Evolutionary conservation across 805 yeast species (phyloP).

Genomic region (Debaryomyces prosopidis): DNA sequence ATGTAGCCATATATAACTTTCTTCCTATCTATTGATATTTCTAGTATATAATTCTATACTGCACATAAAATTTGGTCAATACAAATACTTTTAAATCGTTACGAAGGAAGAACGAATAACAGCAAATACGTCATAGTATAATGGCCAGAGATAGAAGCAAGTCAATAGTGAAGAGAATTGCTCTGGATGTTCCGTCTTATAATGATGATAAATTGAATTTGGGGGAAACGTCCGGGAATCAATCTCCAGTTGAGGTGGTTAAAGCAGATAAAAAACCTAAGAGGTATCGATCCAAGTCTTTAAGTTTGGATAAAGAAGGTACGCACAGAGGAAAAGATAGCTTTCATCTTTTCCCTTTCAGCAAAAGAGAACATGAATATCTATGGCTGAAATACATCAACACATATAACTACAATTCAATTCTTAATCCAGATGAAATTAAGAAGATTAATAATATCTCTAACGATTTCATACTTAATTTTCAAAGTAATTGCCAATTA

Average conservation of each 20-base stretch:
- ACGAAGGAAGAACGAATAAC: too few relatives aligned
- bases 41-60: not conserved
- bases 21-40: not conserved
- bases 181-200: slow-evolving; percentile 48
- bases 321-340: not conserved
- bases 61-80: not conserved
- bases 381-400: slow-evolving; percentile 36
- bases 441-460: slow-evolving; percentile 36
- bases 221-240: slow-evolving; percentile 9
- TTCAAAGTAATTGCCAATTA: slow-evolving; percentile 32
- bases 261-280: not conserved
- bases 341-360: slow-evolving; percentile 6
- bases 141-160: slow-evolving; percentile 54
- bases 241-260: not conserved
- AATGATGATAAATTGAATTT: slow-evolving; percentile 25
- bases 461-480: slow-evolving; percentile 32
- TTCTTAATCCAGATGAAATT: slow-evolving; percentile 43
- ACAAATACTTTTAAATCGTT: too few relatives aligned
- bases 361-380: slow-evolving; percentile 7
- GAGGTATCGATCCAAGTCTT: slow-evolving; percentile 8
- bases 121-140: not conserved
- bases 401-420: slow-evolving; percentile 42
- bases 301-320: not conserved
- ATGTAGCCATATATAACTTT: not conserved
- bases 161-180: slow-evolving; percentile 64